Evolutionary conservation across 83 land plant species (phyloP).

Genomic region (Picea engelmannii): DNA sequence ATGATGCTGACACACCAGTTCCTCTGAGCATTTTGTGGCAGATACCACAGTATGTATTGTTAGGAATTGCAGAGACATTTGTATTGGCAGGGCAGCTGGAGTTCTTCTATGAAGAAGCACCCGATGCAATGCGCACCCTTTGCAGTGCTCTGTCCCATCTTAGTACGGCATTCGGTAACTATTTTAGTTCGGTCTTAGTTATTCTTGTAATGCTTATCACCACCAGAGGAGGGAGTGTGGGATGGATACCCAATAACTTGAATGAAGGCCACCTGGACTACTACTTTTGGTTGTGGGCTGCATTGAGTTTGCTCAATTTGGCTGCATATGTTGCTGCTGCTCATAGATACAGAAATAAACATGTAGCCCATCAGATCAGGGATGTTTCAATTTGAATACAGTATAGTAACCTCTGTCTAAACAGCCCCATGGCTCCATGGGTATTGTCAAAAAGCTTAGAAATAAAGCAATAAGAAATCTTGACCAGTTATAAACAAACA

Average conservation of each 20-base stretch:
- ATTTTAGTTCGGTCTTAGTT: slow-evolving; percentile 19
- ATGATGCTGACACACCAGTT: slow-evolving; percentile 43
- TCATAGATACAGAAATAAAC: slow-evolving; percentile 18
- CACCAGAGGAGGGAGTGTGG: slow-evolving; percentile 8
- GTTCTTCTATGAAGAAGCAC: slow-evolving; percentile 41
- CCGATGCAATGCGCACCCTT: slow-evolving; percentile 32
- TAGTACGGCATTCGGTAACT: slow-evolving; percentile 19
- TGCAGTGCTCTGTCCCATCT: slow-evolving; percentile 20
- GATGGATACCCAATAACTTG: slow-evolving; percentile 42
- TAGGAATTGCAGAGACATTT: slow-evolving; percentile 74
- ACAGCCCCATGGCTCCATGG: no score
- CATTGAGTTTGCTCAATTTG: slow-evolving; percentile 21
- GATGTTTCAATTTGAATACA: no score
- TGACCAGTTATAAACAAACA: no score
- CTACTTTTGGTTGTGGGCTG: slow-evolving; percentile 35
- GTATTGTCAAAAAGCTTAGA: no score
- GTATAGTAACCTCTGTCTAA: no score
- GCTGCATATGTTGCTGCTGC: slow-evolving; percentile 35
- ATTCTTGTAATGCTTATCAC: neutral
- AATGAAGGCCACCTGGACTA: slow-evolving; percentile 42
- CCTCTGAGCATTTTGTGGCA: slow-evolving; percentile 63
- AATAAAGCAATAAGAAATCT: no score
- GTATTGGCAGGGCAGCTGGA: slow-evolving; percentile 54
- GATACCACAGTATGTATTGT: slow-evolving; percentile 56
- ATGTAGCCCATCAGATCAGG: no score